Base-by-base conservation (phyloP, 2,329 filamentous ascomycete species). In the Chalara sp. region DNA sequence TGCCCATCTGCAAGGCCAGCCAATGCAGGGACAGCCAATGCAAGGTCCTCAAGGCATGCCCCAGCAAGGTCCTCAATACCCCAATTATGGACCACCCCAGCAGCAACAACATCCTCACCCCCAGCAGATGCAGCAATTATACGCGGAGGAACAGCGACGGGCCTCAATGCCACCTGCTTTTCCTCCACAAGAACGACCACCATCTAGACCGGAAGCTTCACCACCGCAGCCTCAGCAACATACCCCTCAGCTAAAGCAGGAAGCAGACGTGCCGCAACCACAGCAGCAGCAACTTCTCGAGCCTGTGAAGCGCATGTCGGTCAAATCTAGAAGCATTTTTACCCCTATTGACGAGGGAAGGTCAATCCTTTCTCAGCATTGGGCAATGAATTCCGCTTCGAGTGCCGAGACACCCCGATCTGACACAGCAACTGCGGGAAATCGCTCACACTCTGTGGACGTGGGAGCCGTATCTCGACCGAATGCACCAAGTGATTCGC, bases 301-400 rank as follows among this genome's bases (percentile, higher is more conserved):
- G 68, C 66, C 77, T 63, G 56, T 69, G 28, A 69, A 70, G 37
- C 69, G 80, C 58, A 65, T 76, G 65, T 71, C 82, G 50, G 67
- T 75, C 50, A 76, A 76, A 56, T 70, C 69, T 6, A 76, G 72
- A 58, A 96, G 91, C 67, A 97, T 99, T 53, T 97, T 97, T 65
- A 99, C 93, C 0, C 93, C 93, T 0, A 95, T 99, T 56, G 93
- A 97, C 62, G 91, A 96, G 65, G 90, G 87, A 61, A 81, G 88
- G 46, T 96, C 91, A 1, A 85, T 96, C 52, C 71, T 96, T 42
- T 89, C 89, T 10, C 88, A 92, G 57, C 90, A 96, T 66, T 84
- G 87, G 56, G 83, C 81, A 12, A 37, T 37, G 35, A 80, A 79
- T 1, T 85, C 87, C 58, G 76, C 81, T 7, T 73, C 56, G 69